Base-by-base conservation (phyloP, 108 stramenopile genomes). In the Pseudonitzschia multistriata region DNA sequence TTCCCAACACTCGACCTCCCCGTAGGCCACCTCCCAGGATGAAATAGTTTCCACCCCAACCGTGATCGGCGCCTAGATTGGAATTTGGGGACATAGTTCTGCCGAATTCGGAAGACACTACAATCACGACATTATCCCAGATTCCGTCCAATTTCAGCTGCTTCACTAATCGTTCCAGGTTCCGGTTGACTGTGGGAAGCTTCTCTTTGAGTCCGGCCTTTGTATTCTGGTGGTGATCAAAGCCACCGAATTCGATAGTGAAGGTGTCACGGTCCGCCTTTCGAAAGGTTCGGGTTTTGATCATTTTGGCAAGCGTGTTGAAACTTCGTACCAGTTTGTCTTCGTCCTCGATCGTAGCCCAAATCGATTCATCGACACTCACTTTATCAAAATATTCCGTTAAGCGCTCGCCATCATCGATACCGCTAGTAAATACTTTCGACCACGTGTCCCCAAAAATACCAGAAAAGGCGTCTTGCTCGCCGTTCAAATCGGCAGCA, bases 11-110 rank as follows among this genome's bases (percentile, higher is more conserved):
- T 14, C 57, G 72, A 0, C 68, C 73, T 3, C 81, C 77, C 52
- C 64, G 65, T 0, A 81, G 47, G 1, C 21, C 28, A 0, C 81
- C 81, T 28, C 81, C 81, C 29, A 78, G 25, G 61, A 70, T 24
- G 22, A 70, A 70, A 19, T 56, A 55, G 54, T 77, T 54, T 22
- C 76, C 76, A 0, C 77, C 83, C 79, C 73, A 73, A 5, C 59
- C 70, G 36, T 72, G 70, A 54, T 93, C 92, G 17, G 57, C 70
- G n/a, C 88, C 88, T 27, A 73, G 81, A 24, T 85, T 85, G 65
- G 70, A 65, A 66, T 93, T 93, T 3, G 78, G 78, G 29, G 88
- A 81, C 27, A 93, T 73, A 48, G 88, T 90, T 0, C 89, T 68
- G 37, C 29, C 88, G 67, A 89, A 92, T 40, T 92, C 91, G 31